These are phyloP conservation scores for Neonothopanus nambi DNA, from an alignment of 1,284 basidiomycete genomes.

Conservation along the genomic window DNA sequence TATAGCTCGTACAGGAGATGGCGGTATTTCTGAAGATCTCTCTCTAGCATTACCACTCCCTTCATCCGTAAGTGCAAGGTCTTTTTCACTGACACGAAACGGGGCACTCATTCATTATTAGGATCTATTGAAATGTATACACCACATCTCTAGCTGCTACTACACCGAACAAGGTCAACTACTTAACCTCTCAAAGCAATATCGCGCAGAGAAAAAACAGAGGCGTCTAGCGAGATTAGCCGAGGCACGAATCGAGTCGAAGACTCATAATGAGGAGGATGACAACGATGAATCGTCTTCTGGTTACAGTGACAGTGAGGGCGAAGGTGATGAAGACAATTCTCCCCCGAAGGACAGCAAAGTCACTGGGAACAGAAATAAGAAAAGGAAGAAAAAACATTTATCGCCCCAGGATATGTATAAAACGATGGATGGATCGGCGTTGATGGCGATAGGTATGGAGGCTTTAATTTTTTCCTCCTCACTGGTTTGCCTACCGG, in stretches of 20 bases:
- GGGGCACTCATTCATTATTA: conserved; percentile 25
- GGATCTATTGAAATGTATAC: conserved; percentile 73
- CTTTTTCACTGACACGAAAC: neutral
- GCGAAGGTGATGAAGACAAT: conserved; percentile 15
- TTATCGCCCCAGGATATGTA: conserved; percentile 54
- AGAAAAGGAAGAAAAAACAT: conserved; percentile 23
- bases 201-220: conserved; percentile 42
- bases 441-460: conserved; percentile 68
- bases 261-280: conserved; percentile 18
- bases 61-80: conserved; percentile 42
- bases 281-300: neutral
- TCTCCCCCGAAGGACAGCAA: neutral
- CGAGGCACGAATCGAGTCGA: neutral
- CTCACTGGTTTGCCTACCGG: neutral
- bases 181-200: conserved; percentile 48
- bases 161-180: conserved; percentile 63
- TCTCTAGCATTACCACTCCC: conserved; percentile 33
- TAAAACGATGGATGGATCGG: conserved; percentile 68
- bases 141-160: conserved; percentile 63
- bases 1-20: neutral
- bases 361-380: conserved; percentile 13
- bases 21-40: too few species aligned
- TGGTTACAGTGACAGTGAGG: neutral
- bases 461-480: conserved; percentile 16
- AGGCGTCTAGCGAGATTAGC: conserved; percentile 21